phyloP scores from a whole-genome alignment of 116 monocot species.

The Thalassia testudinum region DNA sequence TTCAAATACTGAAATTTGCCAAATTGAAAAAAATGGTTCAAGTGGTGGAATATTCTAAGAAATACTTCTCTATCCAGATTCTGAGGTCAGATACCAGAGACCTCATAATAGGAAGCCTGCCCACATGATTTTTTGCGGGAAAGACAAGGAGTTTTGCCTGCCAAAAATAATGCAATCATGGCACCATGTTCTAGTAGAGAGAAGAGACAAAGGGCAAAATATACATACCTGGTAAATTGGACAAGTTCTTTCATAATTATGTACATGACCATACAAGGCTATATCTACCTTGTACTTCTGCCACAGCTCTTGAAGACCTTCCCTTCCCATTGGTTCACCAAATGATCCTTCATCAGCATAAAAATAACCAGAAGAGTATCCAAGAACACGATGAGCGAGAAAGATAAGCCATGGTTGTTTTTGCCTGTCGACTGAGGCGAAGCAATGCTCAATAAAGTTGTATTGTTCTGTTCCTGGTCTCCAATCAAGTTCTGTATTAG shows the following conservation, averaged over 20 bases:
- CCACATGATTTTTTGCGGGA: too few relatives aligned
- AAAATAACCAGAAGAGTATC: conserved; percentile 53
- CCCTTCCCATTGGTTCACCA: conserved; percentile 88
- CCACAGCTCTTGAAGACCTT: conserved; percentile 79
- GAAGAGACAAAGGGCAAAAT: too few relatives aligned
- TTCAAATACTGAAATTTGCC: too few relatives aligned
- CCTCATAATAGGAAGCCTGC: too few relatives aligned
- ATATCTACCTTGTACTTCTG: conserved; percentile 87
- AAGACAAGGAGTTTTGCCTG: too few relatives aligned
- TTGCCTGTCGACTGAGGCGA: conserved; percentile 58
- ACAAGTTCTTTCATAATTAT: conserved; percentile 89
- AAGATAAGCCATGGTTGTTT: conserved; percentile 94
- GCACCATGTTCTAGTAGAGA: too few relatives aligned
- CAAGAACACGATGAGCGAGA: conserved; percentile 79
- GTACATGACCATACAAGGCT: conserved; percentile 73
- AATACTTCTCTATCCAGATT: too few relatives aligned
- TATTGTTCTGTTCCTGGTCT: conserved; percentile 73
- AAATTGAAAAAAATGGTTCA: too few relatives aligned
- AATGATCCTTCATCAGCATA: conserved; percentile 55
- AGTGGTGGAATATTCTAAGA: too few relatives aligned
- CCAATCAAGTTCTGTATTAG: conserved; percentile 79
- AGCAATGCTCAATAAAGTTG: conserved; percentile 59
- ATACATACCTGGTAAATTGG: conserved; percentile 64
- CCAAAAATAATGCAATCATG: too few relatives aligned
- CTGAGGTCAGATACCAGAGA: too few relatives aligned